Conservation (phyloP, 164 flowering plant genomes). For the Cinnamomum chago region DNA sequence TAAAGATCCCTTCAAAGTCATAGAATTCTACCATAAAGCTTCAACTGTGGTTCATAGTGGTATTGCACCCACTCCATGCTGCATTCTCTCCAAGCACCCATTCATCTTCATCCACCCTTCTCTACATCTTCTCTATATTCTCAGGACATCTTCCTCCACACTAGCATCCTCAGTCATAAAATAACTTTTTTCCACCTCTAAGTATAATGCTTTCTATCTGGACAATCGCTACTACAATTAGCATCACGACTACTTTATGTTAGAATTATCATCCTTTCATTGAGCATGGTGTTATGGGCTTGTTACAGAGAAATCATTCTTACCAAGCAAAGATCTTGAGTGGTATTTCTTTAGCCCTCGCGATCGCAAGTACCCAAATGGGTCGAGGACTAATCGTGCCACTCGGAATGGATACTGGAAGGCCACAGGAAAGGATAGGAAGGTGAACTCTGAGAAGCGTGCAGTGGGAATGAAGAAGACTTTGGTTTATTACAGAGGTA, state of each 20-base stretch:
- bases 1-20: background rate
- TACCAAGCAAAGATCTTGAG: slow-evolving; percentile 93
- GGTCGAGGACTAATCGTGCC: slow-evolving; percentile 92
- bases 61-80: background rate
- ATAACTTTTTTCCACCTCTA: too few species aligned
- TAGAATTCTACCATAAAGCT: background rate
- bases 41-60: background rate
- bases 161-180: too few species aligned
- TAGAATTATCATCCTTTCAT: background rate
- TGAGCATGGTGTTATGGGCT: background rate
- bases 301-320: slow-evolving; percentile 68
- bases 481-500: slow-evolving; percentile 84
- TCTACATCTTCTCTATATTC: too few species aligned
- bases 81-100: background rate
- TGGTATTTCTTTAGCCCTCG: slow-evolving; percentile 97
- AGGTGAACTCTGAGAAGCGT: slow-evolving; percentile 63
- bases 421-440: slow-evolving; percentile 90
- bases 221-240: background rate
- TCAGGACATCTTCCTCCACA: too few species aligned
- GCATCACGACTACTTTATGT: background rate
- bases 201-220: too few species aligned
- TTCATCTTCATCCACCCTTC: too few species aligned
- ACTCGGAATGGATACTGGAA: slow-evolving; percentile 97
- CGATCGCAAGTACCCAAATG: slow-evolving; percentile 91
- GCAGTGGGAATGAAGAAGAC: slow-evolving; percentile 94